Conservation (phyloP, 2,329 filamentous ascomycete species). For the Diplodia mutila region DNA sequence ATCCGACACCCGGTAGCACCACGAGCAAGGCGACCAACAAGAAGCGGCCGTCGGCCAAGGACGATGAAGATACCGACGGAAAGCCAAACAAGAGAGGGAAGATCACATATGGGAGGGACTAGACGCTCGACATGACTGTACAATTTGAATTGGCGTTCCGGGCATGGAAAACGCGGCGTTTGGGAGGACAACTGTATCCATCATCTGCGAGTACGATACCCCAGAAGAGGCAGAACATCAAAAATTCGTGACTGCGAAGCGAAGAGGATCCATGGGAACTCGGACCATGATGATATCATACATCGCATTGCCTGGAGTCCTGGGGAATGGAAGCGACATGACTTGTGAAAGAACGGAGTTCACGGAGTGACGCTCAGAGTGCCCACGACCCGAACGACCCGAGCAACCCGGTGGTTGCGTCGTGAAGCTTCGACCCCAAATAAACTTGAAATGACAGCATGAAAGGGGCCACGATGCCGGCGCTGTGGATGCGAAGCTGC, state of each 20-base stretch:
- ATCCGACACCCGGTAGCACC: constrained; percentile 44
- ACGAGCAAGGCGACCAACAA: constrained; percentile 41
- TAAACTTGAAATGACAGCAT: constrained; percentile 9
- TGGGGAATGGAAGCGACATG: constrained; percentile 10
- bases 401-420: neutral
- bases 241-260: constrained; percentile 4
- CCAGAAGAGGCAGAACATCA: constrained; percentile 13
- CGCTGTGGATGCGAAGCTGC: constrained; percentile 8
- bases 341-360: constrained; percentile 6
- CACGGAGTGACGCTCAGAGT: no score
- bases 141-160: constrained; percentile 11
- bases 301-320: constrained; percentile 17
- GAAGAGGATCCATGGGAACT: constrained; percentile 11
- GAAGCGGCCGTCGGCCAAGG: constrained; percentile 50
- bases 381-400: constrained; percentile 1
- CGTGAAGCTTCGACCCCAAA: neutral
- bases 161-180: constrained; percentile 13
- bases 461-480: constrained; percentile 19
- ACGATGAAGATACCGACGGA: constrained; percentile 52
- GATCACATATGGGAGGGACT: constrained; percentile 54
- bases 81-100: constrained; percentile 53
- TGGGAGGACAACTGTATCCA: constrained; percentile 9
- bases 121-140: constrained; percentile 5
- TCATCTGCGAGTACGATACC: constrained; percentile 24
- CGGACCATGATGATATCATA: constrained; percentile 13